Base-by-base conservation (phyloP, 129 eudicot species). In the Erigeron canadensis region DNA sequence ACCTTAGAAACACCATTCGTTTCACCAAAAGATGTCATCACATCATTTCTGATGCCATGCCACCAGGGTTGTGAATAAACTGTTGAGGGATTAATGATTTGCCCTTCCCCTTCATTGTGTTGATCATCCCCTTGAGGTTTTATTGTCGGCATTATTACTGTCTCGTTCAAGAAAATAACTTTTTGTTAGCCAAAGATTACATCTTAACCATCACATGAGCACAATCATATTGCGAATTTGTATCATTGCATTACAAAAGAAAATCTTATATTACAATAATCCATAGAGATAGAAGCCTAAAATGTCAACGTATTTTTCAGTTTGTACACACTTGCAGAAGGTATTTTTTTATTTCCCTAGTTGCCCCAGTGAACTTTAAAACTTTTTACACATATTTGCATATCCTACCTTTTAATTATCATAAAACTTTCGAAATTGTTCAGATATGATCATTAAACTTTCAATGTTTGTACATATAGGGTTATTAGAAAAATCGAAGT, bases 21-120 rank as follows among this genome's bases (percentile, higher is more conserved):
- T 79, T 73, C 66, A 37, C 70, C 78, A 59, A 83, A 69, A 70
- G 80, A 63, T 41, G 87, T 17, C 73, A 76, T 59, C 65, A 13
- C 80, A 69, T 76, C 85, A 61, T 67, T 82, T 74, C 81, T 80
- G 70, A 55, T 48, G 39, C 81, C 72, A 70, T 70, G 88, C 93
- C 96, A 86, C 96, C 93, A 89, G 10, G 93, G 93, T 54, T 84
- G 96, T 57, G 84, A 47, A 74, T 80, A 70, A 56, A 37, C 75
- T 40, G 82, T 53, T 19, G 87, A 82, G 7, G 76, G 68, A 58
- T 76, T 73, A 44, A 66, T 65, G 67, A 50, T 78, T 22, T 43
- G 73, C 18, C 54, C 63, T 72, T 77, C 86, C 47, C 54, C 75
- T 56, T 70, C 80, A 7, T 47, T 50, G 9, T 38, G 58, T 19